phyloP scores from a whole-genome alignment of 208 protist species.

The Leptomonas pyrrhocoris region DNA sequence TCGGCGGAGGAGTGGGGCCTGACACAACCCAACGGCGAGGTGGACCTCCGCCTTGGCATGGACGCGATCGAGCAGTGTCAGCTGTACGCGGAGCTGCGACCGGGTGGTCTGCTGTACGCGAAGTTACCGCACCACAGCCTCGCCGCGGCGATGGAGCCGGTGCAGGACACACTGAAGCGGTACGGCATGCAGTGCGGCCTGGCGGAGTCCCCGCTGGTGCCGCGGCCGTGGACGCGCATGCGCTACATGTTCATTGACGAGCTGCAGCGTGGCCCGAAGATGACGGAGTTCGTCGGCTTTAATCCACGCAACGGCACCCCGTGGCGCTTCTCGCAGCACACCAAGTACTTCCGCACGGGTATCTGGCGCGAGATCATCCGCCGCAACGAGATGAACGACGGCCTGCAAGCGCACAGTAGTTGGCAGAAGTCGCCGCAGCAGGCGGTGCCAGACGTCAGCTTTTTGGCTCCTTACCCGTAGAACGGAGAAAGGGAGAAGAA shows the following conservation, averaged over 20 bases:
- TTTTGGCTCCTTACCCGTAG: slow-evolving; percentile 80
- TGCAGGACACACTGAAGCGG: slow-evolving; percentile 59
- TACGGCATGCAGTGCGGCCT: slow-evolving; percentile 86
- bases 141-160: slow-evolving; percentile 46
- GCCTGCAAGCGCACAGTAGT: slow-evolving; percentile 84
- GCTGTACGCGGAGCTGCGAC: slow-evolving; percentile 83
- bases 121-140: slow-evolving; percentile 66
- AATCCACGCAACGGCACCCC: slow-evolving; percentile 83
- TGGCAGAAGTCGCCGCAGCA: slow-evolving; percentile 92
- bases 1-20: slow-evolving; percentile 56
- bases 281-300: slow-evolving; percentile 90
- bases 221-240: slow-evolving; percentile 87
- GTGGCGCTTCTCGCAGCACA: slow-evolving; percentile 91
- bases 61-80: slow-evolving; percentile 89
- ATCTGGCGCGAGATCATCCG: slow-evolving; percentile 89
- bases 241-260: slow-evolving; percentile 91
- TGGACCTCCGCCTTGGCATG: slow-evolving; percentile 83
- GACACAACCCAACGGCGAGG: slow-evolving; percentile 30
- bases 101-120: slow-evolving; percentile 75
- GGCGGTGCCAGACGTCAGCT: slow-evolving; percentile 84
- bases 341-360: slow-evolving; percentile 81
- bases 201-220: slow-evolving; percentile 83
- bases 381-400: slow-evolving; percentile 90
- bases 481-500: not conserved
- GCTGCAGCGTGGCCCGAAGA: slow-evolving; percentile 82